phyloP scores from a whole-genome alignment of 2,329 filamentous ascomycete genomes.

The Curvularia eragrostidis region DNA sequence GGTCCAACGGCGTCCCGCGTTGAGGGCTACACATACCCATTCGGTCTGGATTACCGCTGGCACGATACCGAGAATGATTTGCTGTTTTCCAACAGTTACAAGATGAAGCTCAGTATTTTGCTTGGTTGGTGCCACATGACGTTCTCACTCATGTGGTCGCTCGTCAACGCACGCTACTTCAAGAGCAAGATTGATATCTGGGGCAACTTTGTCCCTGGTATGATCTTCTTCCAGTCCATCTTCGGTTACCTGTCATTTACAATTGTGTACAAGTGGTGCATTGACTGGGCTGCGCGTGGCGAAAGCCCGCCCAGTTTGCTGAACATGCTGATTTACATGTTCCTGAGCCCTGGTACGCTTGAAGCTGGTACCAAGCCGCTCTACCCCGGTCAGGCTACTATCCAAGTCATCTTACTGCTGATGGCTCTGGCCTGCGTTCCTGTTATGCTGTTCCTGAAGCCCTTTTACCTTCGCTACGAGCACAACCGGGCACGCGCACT shows the following conservation, averaged over 20 bases:
- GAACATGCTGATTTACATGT: conserved; percentile 99
- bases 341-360: conserved; percentile 80
- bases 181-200: conserved; percentile 94
- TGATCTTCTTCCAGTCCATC: conserved; percentile 99
- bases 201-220: conserved; percentile 95
- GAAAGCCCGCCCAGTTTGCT: conserved; percentile 81
- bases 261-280: conserved; percentile 96
- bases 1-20: conserved; percentile 70
- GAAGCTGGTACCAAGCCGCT: conserved; percentile 68
- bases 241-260: conserved; percentile 95
- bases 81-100: conserved; percentile 97
- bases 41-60: conserved; percentile 96
- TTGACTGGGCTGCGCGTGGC: conserved; percentile 78
- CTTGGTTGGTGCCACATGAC: conserved; percentile 99
- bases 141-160: conserved; percentile 91
- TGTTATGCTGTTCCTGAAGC: conserved; percentile 90
- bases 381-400: conserved; percentile 75
- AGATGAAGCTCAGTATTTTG: conserved; percentile 99
- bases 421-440: conserved; percentile 88
- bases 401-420: conserved; percentile 81
- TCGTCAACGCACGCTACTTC: conserved; percentile 93
- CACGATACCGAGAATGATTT: conserved; percentile 94
- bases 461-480: conserved; percentile 91
- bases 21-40: conserved; percentile 84
- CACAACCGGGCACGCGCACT: conserved; percentile 86